Evolutionary conservation across 139 green algal species (phyloP).

Genomic region (Chlorella sp.): DNA sequence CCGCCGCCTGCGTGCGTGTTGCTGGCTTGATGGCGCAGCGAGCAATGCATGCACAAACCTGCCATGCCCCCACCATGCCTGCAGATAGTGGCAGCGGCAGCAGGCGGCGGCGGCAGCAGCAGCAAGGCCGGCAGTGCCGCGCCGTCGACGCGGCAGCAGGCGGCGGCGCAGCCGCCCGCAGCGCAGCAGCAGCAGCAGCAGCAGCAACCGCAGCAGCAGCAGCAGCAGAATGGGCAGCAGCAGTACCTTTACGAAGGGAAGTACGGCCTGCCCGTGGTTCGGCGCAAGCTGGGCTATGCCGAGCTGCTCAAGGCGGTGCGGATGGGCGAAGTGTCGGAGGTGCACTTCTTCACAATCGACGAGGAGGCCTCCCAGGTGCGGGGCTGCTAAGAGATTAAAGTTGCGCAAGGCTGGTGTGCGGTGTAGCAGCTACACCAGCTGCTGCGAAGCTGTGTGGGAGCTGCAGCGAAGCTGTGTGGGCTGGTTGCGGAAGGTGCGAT

Average conservation of each 20-base stretch:
- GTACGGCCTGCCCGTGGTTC: slow-evolving; percentile 56
- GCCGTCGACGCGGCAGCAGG: not conserved
- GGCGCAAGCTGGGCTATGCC: slow-evolving; percentile 43
- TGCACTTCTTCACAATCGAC: slow-evolving; percentile 69
- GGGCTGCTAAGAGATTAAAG: too few relatives aligned
- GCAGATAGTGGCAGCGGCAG: not conserved
- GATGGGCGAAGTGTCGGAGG: slow-evolving; percentile 49
- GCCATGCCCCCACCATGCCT: not conserved
- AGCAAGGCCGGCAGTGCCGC: not conserved
- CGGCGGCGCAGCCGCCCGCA: not conserved
- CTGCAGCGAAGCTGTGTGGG: too few relatives aligned
- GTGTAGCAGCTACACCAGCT: too few relatives aligned
- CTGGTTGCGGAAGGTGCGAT: too few relatives aligned
- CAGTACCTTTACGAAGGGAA: slow-evolving; percentile 54
- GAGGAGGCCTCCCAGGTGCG: slow-evolving; percentile 2
- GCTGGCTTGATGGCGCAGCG: not conserved
- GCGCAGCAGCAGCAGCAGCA: slow-evolving; percentile 17
- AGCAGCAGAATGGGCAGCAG: slow-evolving; percentile 37
- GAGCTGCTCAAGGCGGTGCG: slow-evolving; percentile 78
- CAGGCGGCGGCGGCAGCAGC: not conserved
- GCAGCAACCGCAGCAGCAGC: too few relatives aligned
- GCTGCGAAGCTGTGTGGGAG: too few relatives aligned
- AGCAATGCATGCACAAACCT: not conserved
- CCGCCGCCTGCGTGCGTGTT: not conserved
- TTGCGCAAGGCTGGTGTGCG: too few relatives aligned